Percentiles rank a stretch among this genome's conserved stretches.
phyloP scores from a whole-genome alignment of 1,284 basidiomycete species.

The Stygiomarasmius scandens region DNA sequence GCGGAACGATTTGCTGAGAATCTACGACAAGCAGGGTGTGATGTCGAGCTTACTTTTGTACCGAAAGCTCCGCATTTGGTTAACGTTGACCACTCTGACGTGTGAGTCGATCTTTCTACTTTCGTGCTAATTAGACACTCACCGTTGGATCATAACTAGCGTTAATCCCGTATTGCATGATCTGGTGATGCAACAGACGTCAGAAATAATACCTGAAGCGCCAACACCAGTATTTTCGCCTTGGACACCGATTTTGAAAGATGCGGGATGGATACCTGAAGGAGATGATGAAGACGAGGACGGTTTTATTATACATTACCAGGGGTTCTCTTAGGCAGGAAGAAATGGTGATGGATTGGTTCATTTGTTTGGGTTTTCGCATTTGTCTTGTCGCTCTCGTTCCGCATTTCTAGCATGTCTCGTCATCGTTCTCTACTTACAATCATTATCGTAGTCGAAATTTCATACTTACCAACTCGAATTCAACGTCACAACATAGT shows the following conservation, averaged over 20 bases:
- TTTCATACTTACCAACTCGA: no score
- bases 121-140: neutral
- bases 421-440: no score
- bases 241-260: slow-evolving; percentile 3
- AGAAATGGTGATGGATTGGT: no score
- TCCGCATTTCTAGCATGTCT: no score
- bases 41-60: slow-evolving; percentile 29
- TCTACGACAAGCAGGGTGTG: slow-evolving; percentile 30
- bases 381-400: no score
- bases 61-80: slow-evolving; percentile 39
- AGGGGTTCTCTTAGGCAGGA: no score
- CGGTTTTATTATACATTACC: neutral
- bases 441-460: no score
- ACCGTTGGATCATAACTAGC: neutral
- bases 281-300: slow-evolving; percentile 1
- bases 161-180: slow-evolving; percentile 26
- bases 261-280: slow-evolving; percentile 10
- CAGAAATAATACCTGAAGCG: slow-evolving; percentile 21
- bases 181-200: slow-evolving; percentile 29
- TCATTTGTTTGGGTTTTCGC: no score
- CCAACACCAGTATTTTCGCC: slow-evolving; percentile 5
- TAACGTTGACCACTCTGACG: slow-evolving; percentile 31
- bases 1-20: slow-evolving; percentile 28
- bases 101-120: slow-evolving; percentile 24
- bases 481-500: no score